Base-by-base conservation (phyloP, 805 yeast genomes). In the Wickerhamiella lipophila region DNA sequence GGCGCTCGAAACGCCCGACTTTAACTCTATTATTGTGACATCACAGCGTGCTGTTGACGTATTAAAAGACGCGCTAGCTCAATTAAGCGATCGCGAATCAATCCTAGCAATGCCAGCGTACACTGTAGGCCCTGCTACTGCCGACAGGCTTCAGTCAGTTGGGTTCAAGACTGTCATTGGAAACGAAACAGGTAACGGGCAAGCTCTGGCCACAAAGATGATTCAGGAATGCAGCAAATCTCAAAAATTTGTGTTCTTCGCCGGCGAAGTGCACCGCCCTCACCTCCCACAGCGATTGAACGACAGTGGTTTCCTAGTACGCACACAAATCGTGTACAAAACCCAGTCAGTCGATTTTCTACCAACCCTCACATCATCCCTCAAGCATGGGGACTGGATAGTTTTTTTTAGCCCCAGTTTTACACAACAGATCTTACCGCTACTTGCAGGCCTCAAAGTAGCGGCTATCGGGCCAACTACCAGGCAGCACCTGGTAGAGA, bases 391-490 rank as follows among this genome's bases (percentile, higher is more conserved):
- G 13, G 68, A 68, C 49, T 86, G 96, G 95, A 66, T 87, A 4
- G 81, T 88, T 0, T 81, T 89, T 52, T 89, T 88, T 64, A 84
- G 96, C 53, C 94, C 96, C 0, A 94, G 92, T 56, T 95, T 95
- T 0, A 81, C 94, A 0, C 74, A 73, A 8, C 42, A 45, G 7
- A 34, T 45, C 8, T 11, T 42, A 12, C 36, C 36, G 6, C 36
- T 34, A 9, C 23, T 45, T 26, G 8, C 11, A 6, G 36, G 29
- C 11, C 13, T 45, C 3, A 27, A 34, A 7, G 66, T 86, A 13
- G 96, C 94, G 0, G 78, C 88, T 3, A 89, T 89, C 50, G 97
- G 97, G 0, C 96, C 96, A 2, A 89, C 96, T 0, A 89, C 97
- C 0, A 53, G 59, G 9, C 77, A 81, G 49, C 86, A 75, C 57